A percentile compares a stretch with the other conserved stretches of the same genome.
phyloP scores from a whole-genome alignment of 441 rosid species.

The Adansonia madagascariensis region DNA sequence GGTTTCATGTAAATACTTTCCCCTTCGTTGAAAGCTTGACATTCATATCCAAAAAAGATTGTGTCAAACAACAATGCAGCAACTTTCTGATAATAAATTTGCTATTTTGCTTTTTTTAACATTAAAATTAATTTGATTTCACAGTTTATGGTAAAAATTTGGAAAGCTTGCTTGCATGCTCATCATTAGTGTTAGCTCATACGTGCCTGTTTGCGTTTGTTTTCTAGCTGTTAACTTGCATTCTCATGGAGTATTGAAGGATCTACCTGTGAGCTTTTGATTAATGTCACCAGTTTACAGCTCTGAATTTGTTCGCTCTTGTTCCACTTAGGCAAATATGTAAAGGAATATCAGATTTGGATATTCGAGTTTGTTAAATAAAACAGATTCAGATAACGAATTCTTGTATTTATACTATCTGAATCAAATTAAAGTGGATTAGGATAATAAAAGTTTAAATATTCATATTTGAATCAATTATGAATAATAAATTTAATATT shows the following conservation, averaged over 20 bases:
- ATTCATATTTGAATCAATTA: too few species aligned
- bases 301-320: too few species aligned
- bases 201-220: not conserved
- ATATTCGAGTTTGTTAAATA: too few species aligned
- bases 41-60: constrained; percentile 39
- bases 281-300: not conserved
- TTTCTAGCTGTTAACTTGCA: not conserved
- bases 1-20: constrained; percentile 44
- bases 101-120: constrained; percentile 26
- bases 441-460: too few species aligned
- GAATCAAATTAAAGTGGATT: too few species aligned
- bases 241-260: not conserved
- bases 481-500: too few species aligned
- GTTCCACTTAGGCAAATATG: too few species aligned
- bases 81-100: constrained; percentile 44
- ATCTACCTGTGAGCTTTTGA: not conserved
- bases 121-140: constrained; percentile 18
- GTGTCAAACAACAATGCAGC: constrained; percentile 33
- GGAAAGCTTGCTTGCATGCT: not conserved
- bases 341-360: too few species aligned
- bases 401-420: too few species aligned
- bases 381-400: too few species aligned
- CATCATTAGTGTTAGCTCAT: not conserved
- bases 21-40: constrained; percentile 42
- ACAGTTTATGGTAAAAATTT: not conserved